Evolutionary conservation across 2,329 filamentous ascomycete genomes (phyloP).

Genomic region (Fusarium burgessii): DNA sequence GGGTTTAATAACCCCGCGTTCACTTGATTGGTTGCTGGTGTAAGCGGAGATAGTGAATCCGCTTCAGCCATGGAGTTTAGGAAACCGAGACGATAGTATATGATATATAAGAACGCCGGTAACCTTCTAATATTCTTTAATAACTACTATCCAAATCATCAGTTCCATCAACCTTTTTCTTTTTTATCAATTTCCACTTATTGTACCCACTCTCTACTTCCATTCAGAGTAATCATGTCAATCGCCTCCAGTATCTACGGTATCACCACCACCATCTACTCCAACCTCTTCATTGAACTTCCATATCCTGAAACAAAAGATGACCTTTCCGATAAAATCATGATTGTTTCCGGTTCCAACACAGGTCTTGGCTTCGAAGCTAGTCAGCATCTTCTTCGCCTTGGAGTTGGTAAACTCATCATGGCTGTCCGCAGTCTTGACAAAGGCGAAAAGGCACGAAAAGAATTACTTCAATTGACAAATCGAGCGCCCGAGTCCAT

Average conservation of each 20-base stretch:
- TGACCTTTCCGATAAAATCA: conserved; percentile 43
- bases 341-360: conserved; percentile 58
- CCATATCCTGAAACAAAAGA: conserved; percentile 36
- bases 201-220: accelerated
- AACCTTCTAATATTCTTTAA: accelerated
- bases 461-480: conserved; percentile 45
- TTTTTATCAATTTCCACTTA: too few species aligned
- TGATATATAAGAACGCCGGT: not conserved
- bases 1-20: conserved; percentile 37
- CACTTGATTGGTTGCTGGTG: not conserved
- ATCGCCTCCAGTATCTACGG: conserved; percentile 31
- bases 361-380: conserved; percentile 56
- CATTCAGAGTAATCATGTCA: conserved; percentile 10
- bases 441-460: conserved; percentile 57
- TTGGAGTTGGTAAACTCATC: conserved; percentile 51
- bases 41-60: conserved; percentile 35
- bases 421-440: conserved; percentile 52
- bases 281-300: conserved; percentile 40
- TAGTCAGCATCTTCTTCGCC: conserved; percentile 49
- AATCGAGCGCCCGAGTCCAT: conserved; percentile 39
- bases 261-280: conserved; percentile 10
- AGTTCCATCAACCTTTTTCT: accelerated
- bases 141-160: not conserved
- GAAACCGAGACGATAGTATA: not conserved
- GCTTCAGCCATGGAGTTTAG: not conserved